A percentile compares a stretch with the other conserved stretches of the same genome.
These are phyloP conservation scores for Fistulifera pelliculosa DNA, from an alignment of 108 stramenopile species.

Conservation along the genomic window DNA sequence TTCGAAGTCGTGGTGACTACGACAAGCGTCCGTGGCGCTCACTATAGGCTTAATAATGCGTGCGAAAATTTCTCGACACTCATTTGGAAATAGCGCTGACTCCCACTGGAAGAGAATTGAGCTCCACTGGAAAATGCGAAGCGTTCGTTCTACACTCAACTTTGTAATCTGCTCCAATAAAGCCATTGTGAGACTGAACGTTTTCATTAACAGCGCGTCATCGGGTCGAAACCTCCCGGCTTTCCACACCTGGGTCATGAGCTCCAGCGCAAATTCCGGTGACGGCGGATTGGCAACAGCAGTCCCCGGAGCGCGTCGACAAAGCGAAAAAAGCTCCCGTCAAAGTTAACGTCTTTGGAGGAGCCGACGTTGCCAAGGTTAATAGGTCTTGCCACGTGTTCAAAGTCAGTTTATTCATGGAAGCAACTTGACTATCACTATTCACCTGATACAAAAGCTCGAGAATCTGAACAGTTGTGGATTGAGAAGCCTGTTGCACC, in stretches of 20 bases:
- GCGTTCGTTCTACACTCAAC: slow-evolving; percentile 11
- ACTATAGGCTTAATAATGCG: slow-evolving; percentile 30
- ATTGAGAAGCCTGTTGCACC: slow-evolving; percentile 34
- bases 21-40: slow-evolving; percentile 61
- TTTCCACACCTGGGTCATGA: slow-evolving; percentile 21
- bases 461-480: slow-evolving; percentile 31
- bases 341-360: slow-evolving; percentile 9
- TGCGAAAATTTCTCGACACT: slow-evolving; percentile 33
- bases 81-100: slow-evolving; percentile 12
- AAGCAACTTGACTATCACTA: slow-evolving; percentile 4
- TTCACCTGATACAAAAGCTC: slow-evolving; percentile 12
- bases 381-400: slow-evolving; percentile 43
- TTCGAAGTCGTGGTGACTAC: slow-evolving; percentile 75
- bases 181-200: neutral
- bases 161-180: slow-evolving; percentile 4
- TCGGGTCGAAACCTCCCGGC: neutral
- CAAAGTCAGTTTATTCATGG: slow-evolving; percentile 5
- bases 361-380: neutral
- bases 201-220: slow-evolving; percentile 1
- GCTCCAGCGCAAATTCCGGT: slow-evolving; percentile 21
- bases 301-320: slow-evolving; percentile 12
- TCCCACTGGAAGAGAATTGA: slow-evolving; percentile 25
- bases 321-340: slow-evolving; percentile 35
- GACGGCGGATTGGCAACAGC: slow-evolving; percentile 22
- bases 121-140: slow-evolving; percentile 21